Evolutionary conservation across 305 asterid genomes (phyloP), one percentile per base, ranked within the genome.

Genomic region (Caryopteris hybrid): DNA sequence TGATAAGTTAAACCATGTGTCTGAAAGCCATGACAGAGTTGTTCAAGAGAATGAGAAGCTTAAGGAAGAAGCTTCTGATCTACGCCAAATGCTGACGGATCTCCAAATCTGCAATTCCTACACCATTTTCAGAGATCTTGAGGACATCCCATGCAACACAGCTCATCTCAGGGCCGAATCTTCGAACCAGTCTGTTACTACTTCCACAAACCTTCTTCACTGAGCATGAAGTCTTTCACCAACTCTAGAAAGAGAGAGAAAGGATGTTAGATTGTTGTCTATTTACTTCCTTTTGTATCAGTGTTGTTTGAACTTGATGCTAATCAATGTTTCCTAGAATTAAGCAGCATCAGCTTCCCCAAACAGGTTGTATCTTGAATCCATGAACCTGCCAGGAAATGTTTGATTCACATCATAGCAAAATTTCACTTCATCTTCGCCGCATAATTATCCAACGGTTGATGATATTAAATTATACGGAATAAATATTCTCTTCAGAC

Each of bases 51-150:
- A 94, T 63, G 74, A 62, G 39, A 77, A 64, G 70, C 86, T 94
- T 43, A 91, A 86, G 67, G 91, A 86, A 58, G 96, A 94, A 73
- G 79, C 87, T 22, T 84, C 88, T 4, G 87, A 77, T 9, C 96
- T 93, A 61, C 89, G 91, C 0, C 86, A 74, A 69, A 82, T 87
- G 90, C 71, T 93, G 47, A 69, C 66, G 13, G 90, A 86, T n/a
- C 29, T 83, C 33, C 91, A 89, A 36, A 70, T 90, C 69, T 71
- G 70, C 60, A 84, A 74, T 66, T 74, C 88, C 50, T 80, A 71
- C 67, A 33, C 72, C 74, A 71, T 74, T 48, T 84, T 83, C 65
- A 71, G 71, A 39, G 88, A 83, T 25, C 81, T 88, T 13, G 95
- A 85, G n/a, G 90, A 88, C 5, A 33, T 82, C 74, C 79, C 90